These are phyloP conservation scores for Tieghemiomyces parasiticus DNA, from an alignment of 192 early-diverging fungal species.

Conservation along the genomic window DNA sequence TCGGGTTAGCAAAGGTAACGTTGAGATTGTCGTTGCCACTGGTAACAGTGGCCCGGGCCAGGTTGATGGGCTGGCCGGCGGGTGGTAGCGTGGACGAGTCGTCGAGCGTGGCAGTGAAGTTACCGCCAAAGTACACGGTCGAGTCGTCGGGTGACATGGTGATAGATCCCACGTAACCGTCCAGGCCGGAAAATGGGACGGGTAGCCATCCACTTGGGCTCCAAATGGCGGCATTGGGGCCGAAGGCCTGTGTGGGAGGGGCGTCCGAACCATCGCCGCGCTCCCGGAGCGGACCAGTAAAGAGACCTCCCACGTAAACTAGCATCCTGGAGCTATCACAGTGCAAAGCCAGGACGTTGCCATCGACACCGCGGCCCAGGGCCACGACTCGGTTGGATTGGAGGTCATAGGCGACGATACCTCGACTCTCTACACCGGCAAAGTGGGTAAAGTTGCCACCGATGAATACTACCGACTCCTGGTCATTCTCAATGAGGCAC, in stretches of 20 bases:
- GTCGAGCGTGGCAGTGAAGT: conserved; percentile 49
- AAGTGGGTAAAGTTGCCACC: conserved; percentile 24
- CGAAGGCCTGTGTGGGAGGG: conserved; percentile 18
- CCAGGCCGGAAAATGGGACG: conserved; percentile 49
- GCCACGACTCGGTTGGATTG: conserved; percentile 15
- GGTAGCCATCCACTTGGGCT: conserved; percentile 28
- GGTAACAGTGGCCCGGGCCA: conserved; percentile 24
- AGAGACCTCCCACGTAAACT: conserved; percentile 32
- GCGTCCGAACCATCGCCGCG: conserved; percentile 16
- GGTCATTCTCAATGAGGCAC: conserved; percentile 22
- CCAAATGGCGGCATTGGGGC: conserved; percentile 20
- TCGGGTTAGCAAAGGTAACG: conserved; percentile 23
- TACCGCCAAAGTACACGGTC: conserved; percentile 49
- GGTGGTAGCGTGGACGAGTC: conserved; percentile 33
- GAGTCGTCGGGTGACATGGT: conserved; percentile 22
- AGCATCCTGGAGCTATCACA: conserved; percentile 21
- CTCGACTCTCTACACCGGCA: conserved; percentile 18
- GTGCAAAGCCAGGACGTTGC: conserved; percentile 24
- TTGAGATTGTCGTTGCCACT: conserved; percentile 33
- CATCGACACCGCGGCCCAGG: conserved; percentile 26
- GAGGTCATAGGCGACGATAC: conserved; percentile 21
- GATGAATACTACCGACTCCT: conserved; percentile 21
- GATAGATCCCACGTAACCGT: conserved; percentile 49
- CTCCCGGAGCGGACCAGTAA: conserved; percentile 20
- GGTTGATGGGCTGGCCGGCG: conserved; percentile 31